Conservation (phyloP, 2,329 filamentous ascomycete genomes). For the Sclerotinia spermophila region DNA sequence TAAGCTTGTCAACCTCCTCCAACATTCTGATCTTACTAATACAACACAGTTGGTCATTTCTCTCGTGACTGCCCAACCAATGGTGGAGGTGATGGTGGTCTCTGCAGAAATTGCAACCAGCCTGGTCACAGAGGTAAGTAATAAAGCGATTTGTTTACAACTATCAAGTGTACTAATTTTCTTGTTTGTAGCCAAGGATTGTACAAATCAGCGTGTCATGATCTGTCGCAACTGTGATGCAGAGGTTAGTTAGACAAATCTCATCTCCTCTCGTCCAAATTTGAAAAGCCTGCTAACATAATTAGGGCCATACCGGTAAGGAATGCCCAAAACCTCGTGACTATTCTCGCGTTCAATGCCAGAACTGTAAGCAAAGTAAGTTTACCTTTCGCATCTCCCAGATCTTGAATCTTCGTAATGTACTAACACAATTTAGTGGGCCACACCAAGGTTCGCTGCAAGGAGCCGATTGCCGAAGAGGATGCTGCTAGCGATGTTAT, state of each 20-base stretch:
- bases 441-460: slow-evolving; percentile 43
- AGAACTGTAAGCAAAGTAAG: slow-evolving; percentile 49
- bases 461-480: slow-evolving; percentile 35
- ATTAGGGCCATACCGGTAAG: slow-evolving; percentile 52
- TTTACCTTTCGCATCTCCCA: neutral
- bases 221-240: slow-evolving; percentile 57
- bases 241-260: slow-evolving; percentile 36
- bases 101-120: slow-evolving; percentile 62
- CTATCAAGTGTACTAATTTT: neutral
- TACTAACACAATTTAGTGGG: slow-evolving; percentile 32
- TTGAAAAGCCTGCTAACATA: neutral
- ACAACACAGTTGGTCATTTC: slow-evolving; percentile 55
- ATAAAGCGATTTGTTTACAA: neutral
- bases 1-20: slow-evolving; percentile 19
- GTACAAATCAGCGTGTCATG: slow-evolving; percentile 35
- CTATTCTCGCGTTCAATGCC: slow-evolving; percentile 54
- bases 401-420: neutral
- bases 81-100: slow-evolving; percentile 48
- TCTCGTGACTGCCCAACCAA: slow-evolving; percentile 61
- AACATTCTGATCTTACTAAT: neutral
- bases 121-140: slow-evolving; percentile 51
- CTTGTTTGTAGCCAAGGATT: slow-evolving; percentile 44
- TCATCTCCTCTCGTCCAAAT: neutral
- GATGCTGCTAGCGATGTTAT: slow-evolving; percentile 19
- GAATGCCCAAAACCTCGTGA: slow-evolving; percentile 56